Base-by-base conservation (phyloP, 129 eudicot genomes). In the Gnaphalium uliginosum region DNA sequence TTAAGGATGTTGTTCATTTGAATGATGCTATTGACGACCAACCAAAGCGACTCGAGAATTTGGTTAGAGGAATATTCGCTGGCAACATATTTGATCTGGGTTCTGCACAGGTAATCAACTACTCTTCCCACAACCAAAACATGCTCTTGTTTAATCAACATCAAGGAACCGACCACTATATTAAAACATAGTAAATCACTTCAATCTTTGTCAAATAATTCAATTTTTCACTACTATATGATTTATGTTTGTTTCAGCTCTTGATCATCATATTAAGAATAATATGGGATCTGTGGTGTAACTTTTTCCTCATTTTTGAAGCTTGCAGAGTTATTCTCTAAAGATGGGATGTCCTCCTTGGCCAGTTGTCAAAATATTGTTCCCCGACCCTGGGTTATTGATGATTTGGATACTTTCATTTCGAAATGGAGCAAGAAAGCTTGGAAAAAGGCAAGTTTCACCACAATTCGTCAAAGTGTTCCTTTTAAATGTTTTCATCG, bases 301-400 rank as follows among this genome's bases (percentile, higher is more conserved):
- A 75, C 76, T 54, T 32, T 72, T 76, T 75, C 27, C 19, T 65
- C 51, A 58, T 24, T 83, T 60, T 77, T 89, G 89, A 87, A 95
- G 99, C 99, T 95, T 84, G 99, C 99, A 77, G 99, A 95, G 90
- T 81, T 95, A 76, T 95, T 91, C 81, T 92, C 99, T 30, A 91
- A 95, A 85, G 99, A 95, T 76, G 99, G 99, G 69, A 87, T 95
- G 84, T 95, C 99, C 62, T 95, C 91, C 79, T 81, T 89, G 73
- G 96, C 99, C 68, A 95, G 97, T 70, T 91, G 96, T 85, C 97
- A 95, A 77, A 91, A 89, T 76, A 91, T 95, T 51, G 89, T 95
- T 77, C 89, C 97, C 56, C 90, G 97, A 30, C 99, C 99, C 5
- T 95, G 99, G 99, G 99, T 95, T 79, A 89, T 95, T 66, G 99